Evolutionary conservation across 257 asterid species (phyloP), one percentile per base, ranked within the genome.

Genomic region (Phtheirospermum japonicum): DNA sequence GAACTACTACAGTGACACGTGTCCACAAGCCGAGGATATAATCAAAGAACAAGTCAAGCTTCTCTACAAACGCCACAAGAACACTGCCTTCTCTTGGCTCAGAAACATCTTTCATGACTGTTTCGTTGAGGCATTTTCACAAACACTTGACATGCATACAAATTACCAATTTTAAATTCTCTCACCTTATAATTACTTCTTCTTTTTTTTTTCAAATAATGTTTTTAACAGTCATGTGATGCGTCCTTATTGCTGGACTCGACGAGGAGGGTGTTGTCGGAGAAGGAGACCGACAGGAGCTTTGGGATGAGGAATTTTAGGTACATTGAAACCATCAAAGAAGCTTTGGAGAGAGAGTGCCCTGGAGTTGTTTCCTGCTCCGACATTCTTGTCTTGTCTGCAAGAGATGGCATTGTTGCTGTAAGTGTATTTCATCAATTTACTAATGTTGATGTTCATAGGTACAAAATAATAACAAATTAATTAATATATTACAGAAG

Each of bases 31-130:
- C 42, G 99, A 92, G 61, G 97, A 92, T 1, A 76, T 92, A 75
- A 89, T 92, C 82, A 83, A 56, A 19, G 97, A 89, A 50, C 99
- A 92, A 72, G 99, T 92, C 57, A 78, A 75, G 63, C 95, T 89
- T 17, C 95, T 92, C 3, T 92, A 92, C 86, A 89, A 92, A 71
- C 96, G 97, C 75, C 99, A 92, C 88, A 89, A 89, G 82, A 92
- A 92, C 87, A 92, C 99, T 33, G 99, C 99, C 0, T 89, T 89
- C 71, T 92, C 96, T 26, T 92, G 99, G 97, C 96, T 92, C 59
- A 83, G 99, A 62, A 92, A 92, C 83, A 85, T 92, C 65, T 92
- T 92, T 85, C 99, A 92, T 57, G 99, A 92, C 89, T 92, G 99
- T 85, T 79, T 78, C 53, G 99, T 92, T 33, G 88, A 86, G 96